Percentiles rank a stretch among this genome's conserved stretches.
These are phyloP conservation scores for Helianthus tuberosus DNA, from an alignment of 129 eudicot species.

Conservation along the genomic window DNA sequence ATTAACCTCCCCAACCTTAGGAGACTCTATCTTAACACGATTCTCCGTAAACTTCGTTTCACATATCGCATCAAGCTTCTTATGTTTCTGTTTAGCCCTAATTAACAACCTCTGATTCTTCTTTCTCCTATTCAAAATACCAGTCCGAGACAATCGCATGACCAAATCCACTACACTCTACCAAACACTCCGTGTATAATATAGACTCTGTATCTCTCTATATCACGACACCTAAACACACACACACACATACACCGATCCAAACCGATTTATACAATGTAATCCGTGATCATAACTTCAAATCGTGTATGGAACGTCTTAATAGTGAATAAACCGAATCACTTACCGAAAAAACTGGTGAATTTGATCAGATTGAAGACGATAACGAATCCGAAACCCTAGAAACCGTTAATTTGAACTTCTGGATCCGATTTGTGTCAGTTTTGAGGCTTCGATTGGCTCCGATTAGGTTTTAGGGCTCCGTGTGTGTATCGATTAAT, in stretches of 20 bases:
- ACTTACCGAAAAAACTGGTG: conserved; percentile 39
- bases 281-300: conserved; percentile 19
- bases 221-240: background rate
- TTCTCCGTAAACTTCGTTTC: conserved; percentile 61
- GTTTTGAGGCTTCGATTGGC: conserved; percentile 22
- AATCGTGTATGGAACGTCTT: conserved; percentile 12
- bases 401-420: conserved; percentile 27
- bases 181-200: conserved; percentile 7
- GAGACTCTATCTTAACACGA: conserved; percentile 45
- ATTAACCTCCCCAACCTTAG: conserved; percentile 42
- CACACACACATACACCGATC: conserved; percentile 9
- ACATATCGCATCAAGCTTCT: conserved; percentile 81
- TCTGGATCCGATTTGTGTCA: background rate
- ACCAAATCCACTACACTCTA: conserved; percentile 31
- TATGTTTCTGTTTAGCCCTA: conserved; percentile 75
- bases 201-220: no score
- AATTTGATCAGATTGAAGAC: conserved; percentile 38
- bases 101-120: conserved; percentile 51
- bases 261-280: conserved; percentile 25
- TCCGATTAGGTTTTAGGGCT: conserved; percentile 32
- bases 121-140: conserved; percentile 41
- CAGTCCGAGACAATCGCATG: conserved; percentile 69
- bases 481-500: conserved; percentile 17
- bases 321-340: background rate
- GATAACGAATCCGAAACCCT: conserved; percentile 50